These are phyloP conservation scores for Penicillium atrosanguineum DNA, from an alignment of 495 filamentous ascomycete species.

Conservation along the genomic window DNA sequence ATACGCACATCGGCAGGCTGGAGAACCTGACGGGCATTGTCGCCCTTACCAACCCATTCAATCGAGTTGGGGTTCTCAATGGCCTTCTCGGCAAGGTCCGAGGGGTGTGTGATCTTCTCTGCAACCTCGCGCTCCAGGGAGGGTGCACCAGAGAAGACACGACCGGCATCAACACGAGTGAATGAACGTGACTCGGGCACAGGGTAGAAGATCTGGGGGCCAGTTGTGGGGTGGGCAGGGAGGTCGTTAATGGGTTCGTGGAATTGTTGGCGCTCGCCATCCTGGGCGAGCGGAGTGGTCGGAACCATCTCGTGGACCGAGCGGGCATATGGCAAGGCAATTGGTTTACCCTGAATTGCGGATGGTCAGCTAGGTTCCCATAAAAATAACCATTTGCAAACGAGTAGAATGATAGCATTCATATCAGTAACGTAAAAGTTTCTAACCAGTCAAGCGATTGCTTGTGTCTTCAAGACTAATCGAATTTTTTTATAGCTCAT, in stretches of 20 bases:
- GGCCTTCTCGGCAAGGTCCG: conserved; percentile 24
- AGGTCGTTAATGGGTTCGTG: conserved; percentile 94
- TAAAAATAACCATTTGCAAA: conserved; percentile 7
- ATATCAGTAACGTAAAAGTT: conserved; percentile 39
- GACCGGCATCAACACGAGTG: conserved; percentile 84
- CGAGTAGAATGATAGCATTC: conserved; percentile 13
- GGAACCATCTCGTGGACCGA: conserved; percentile 83
- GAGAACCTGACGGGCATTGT: conserved; percentile 49
- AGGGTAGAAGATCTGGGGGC: conserved; percentile 84
- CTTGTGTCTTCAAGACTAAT: conserved; percentile 99
- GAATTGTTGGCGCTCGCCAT: conserved; percentile 23
- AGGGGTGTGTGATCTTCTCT: conserved; percentile 26
- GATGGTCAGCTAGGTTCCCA: conserved; percentile 15
- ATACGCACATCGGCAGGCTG: conserved; percentile 83
- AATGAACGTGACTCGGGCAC: conserved; percentile 86
- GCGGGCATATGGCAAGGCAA: conserved; percentile 72
- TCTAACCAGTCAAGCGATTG: conserved; percentile 64
- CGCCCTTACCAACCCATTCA: conserved; percentile 44
- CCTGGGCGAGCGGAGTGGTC: conserved; percentile 38
- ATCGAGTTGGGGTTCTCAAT: conserved; percentile 30
- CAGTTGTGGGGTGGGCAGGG: conserved; percentile 73
- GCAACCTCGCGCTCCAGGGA: conserved; percentile 27
- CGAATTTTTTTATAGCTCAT: conserved; percentile 75
- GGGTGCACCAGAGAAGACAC: conserved; percentile 66
- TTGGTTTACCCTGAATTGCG: conserved; percentile 62